Base-by-base conservation (phyloP, 345 rosid genomes). In the Salix arbutifolia region DNA sequence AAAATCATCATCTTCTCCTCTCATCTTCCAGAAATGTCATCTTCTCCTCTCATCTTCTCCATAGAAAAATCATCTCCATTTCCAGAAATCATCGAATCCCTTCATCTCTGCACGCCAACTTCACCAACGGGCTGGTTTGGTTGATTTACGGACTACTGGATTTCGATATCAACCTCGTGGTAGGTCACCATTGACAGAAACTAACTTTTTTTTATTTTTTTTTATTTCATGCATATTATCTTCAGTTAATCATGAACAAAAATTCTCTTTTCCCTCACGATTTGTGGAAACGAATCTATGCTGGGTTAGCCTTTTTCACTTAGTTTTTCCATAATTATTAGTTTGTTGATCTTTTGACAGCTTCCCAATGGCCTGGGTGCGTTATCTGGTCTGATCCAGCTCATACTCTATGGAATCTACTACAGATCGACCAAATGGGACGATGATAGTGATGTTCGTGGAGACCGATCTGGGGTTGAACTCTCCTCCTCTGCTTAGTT, bases 121-220 rank as follows among this genome's bases (percentile, higher is more conserved):
- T 90, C 4, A 64, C 72, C 52, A 91, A 92, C 48, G 97, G 94
- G 1, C 0, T 81, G 69, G 44, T 91, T 46, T 94, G 97, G 98
- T 65, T 77, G 5, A 4, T 80, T 52, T 94, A 90, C 37, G 90
- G 94, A 2, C 60, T 80, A 53, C 90, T 94, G 33, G 72, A 84
- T 70, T 84, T 92, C 19, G 98, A 94, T 75, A 81, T 83, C 56
- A 84, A 84, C 56, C n/a, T 94, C 33, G 65, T 89, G 91, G 98
- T 84, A 83, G 77, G 76, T 38, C 17, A 19, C 6, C 8, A 12
- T 19, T 16, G 21, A 28, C 2, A 8, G 6, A 40, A n/a, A 6
- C 4, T 21, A 12, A 28, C 10, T 31, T 7, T 8, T 0, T n/a
- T n/a, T n/a, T n/a, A n/a, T 12, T 3, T 16, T 17, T 33, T n/a